Percentiles rank a stretch among this genome's conserved stretches.
These are phyloP conservation scores for Artemisia annua DNA, from an alignment of 129 eudicot genomes.

Conservation along the genomic window DNA sequence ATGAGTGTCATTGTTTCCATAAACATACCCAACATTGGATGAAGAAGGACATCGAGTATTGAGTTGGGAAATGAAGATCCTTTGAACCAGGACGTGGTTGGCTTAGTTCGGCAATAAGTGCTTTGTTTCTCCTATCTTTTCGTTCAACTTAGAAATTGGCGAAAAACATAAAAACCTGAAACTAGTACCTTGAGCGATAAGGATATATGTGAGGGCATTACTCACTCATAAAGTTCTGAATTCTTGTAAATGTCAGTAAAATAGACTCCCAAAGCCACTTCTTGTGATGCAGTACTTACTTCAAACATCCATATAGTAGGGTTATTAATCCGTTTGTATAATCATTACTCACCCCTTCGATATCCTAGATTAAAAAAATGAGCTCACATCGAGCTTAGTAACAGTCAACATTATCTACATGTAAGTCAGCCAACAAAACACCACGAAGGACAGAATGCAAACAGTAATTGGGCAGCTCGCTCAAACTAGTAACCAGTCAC, in stretches of 20 bases:
- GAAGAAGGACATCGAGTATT: slow-evolving; percentile 57
- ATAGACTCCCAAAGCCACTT: slow-evolving; percentile 57
- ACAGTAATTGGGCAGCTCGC: too few species aligned
- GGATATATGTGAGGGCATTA: not conserved
- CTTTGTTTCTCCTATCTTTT: slow-evolving; percentile 58
- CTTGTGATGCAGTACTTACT: slow-evolving; percentile 57
- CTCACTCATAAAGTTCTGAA: slow-evolving; percentile 51
- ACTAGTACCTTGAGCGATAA: too few species aligned
- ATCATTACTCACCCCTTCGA: slow-evolving; percentile 58
- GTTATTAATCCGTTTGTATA: slow-evolving; percentile 60
- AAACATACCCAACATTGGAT: slow-evolving; percentile 60
- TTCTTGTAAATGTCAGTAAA: slow-evolving; percentile 58
- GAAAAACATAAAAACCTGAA: not conserved
- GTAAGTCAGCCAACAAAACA: too few species aligned
- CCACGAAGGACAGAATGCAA: too few species aligned
- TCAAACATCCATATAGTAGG: slow-evolving; percentile 94
- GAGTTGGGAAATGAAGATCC: slow-evolving; percentile 58
- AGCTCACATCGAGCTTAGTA: too few species aligned
- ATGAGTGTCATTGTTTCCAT: slow-evolving; percentile 73
- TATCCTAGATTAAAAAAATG: slow-evolving; percentile 36
- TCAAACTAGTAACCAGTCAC: too few species aligned
- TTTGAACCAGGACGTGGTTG: slow-evolving; percentile 55
- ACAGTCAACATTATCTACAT: too few species aligned
- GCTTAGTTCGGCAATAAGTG: slow-evolving; percentile 51
- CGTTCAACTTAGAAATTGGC: slow-evolving; percentile 26